phyloP scores from a whole-genome alignment of 345 rosid genomes.

The Melastoma malabathricum region DNA sequence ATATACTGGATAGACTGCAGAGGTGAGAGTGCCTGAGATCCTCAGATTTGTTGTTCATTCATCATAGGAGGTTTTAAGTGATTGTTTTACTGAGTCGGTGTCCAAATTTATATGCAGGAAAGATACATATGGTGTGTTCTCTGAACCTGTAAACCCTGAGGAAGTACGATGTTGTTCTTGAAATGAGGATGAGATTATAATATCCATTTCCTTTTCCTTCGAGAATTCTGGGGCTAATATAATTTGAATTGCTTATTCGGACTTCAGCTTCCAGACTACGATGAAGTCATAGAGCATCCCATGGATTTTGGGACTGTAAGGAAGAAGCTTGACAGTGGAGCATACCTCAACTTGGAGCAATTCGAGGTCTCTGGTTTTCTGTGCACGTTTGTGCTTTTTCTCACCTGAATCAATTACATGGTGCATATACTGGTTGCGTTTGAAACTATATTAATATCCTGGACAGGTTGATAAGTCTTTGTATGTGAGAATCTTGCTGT shows the following conservation, averaged over 20 bases:
- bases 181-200: background rate
- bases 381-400: background rate
- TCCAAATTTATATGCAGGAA: conserved; percentile 42
- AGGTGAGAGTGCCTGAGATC: conserved; percentile 33
- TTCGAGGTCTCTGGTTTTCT: conserved; percentile 37
- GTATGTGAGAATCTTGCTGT: too few relatives aligned
- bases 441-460: too few relatives aligned
- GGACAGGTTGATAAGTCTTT: too few relatives aligned
- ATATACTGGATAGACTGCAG: conserved; percentile 85
- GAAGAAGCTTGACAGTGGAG: conserved; percentile 62
- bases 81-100: background rate
- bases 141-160: conserved; percentile 90
- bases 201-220: too few relatives aligned
- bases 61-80: background rate
- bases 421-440: background rate
- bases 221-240: background rate
- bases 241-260: conserved; percentile 7
- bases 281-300: conserved; percentile 61
- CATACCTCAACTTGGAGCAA: conserved; percentile 49
- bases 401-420: background rate
- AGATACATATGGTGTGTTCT: conserved; percentile 85
- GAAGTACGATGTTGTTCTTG: conserved; percentile 33
- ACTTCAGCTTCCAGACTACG: conserved; percentile 75
- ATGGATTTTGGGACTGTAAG: conserved; percentile 82
- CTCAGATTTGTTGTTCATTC: background rate